These are phyloP conservation scores for Coniella vitis DNA, from an alignment of 2,329 filamentous ascomycete genomes.

Conservation along the genomic window DNA sequence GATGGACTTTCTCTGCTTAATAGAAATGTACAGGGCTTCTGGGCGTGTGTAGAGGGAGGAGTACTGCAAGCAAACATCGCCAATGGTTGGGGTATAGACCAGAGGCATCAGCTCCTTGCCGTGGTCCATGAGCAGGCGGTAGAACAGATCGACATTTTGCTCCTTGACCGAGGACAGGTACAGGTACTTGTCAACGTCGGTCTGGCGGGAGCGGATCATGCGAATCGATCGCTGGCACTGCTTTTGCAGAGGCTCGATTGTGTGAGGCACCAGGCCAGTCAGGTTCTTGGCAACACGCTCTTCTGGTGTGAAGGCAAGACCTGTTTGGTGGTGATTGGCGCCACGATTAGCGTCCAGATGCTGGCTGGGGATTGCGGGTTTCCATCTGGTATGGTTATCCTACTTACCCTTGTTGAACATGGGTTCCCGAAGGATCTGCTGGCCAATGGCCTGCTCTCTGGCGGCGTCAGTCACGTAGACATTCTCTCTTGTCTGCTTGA, in stretches of 20 bases:
- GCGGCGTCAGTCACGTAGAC: constrained; percentile 38
- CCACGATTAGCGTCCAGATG: neutral
- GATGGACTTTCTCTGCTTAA: constrained; percentile 86
- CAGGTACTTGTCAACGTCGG: constrained; percentile 73
- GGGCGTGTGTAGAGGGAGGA: constrained; percentile 92
- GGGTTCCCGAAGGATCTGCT: constrained; percentile 55
- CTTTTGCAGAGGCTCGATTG: constrained; percentile 52
- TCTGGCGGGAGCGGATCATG: constrained; percentile 64
- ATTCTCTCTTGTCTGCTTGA: constrained; percentile 46
- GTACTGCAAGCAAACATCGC: constrained; percentile 94
- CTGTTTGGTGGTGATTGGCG: constrained; percentile 29
- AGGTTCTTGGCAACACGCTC: constrained; percentile 59
- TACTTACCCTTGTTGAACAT: constrained; percentile 58
- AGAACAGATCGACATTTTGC: constrained; percentile 75
- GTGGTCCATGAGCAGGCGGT: constrained; percentile 72
- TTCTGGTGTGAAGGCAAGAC: constrained; percentile 57
- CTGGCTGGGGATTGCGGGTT: no score
- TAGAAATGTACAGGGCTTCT: constrained; percentile 93
- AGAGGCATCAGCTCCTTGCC: constrained; percentile 72
- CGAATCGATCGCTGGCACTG: constrained; percentile 63
- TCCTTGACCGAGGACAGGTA: constrained; percentile 72
- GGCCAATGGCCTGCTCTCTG: constrained; percentile 47
- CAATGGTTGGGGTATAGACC: constrained; percentile 85
- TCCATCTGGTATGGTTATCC: no score
- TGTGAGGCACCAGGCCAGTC: constrained; percentile 58